phyloP scores from a whole-genome alignment of 768 basidiomycete genomes.

The Serendipita sp. region DNA sequence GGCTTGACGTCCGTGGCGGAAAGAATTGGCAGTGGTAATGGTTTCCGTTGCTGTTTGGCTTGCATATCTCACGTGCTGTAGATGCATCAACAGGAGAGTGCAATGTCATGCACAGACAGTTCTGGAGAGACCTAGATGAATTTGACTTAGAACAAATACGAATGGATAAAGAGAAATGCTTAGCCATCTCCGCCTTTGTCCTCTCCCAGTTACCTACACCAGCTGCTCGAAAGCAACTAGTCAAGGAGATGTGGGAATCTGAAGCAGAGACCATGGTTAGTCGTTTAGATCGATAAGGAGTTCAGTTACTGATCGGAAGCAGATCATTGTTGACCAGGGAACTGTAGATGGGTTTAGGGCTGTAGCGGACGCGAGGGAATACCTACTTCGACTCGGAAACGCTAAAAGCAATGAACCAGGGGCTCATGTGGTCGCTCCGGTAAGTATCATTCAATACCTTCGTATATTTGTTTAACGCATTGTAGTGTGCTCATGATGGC shows the following conservation, averaged over 20 bases:
- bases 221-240: slow-evolving; percentile 42
- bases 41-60: background rate
- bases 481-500: slow-evolving; percentile 80
- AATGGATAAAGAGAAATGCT: slow-evolving; percentile 39
- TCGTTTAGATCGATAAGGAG: slow-evolving; percentile 9
- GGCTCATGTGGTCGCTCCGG: slow-evolving; percentile 77
- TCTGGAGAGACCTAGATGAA: slow-evolving; percentile 11
- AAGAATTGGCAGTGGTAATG: slow-evolving; percentile 27
- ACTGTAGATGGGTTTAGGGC: slow-evolving; percentile 57
- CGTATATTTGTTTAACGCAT: background rate
- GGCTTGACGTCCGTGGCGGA: slow-evolving; percentile 53
- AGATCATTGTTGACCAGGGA: slow-evolving; percentile 80
- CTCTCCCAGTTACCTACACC: slow-evolving; percentile 54
- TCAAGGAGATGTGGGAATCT: slow-evolving; percentile 83
- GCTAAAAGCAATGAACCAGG: slow-evolving; percentile 24
- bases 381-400: slow-evolving; percentile 44
- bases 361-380: slow-evolving; percentile 62
- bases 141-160: slow-evolving; percentile 30
- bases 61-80: slow-evolving; percentile 6
- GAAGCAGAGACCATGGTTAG: slow-evolving; percentile 68
- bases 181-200: slow-evolving; percentile 77
- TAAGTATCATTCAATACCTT: slow-evolving; percentile 24
- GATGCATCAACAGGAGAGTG: slow-evolving; percentile 11
- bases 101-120: background rate
- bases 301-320: slow-evolving; percentile 10